Evolutionary conservation across 148 eudicot species (phyloP).

Genomic region (Silene uniflora): DNA sequence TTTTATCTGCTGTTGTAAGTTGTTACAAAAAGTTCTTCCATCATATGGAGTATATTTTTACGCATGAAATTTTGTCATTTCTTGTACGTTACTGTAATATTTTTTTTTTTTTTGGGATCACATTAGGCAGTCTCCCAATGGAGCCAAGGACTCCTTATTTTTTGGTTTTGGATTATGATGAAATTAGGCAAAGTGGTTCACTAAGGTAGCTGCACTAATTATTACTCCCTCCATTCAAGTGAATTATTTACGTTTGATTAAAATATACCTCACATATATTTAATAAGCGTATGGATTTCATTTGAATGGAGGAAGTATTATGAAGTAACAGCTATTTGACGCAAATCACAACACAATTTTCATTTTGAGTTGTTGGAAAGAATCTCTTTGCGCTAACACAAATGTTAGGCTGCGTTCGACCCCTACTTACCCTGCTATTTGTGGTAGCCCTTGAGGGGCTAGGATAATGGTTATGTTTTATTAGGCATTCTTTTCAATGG

Average conservation of each 20-base stretch:
- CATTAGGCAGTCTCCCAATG: neutral
- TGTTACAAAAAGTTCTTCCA: conserved; percentile 4
- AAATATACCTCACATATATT: too few species aligned
- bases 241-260: too few species aligned
- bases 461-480: too few species aligned
- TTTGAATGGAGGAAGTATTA: too few species aligned
- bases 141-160: neutral
- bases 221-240: too few species aligned
- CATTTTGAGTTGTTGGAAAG: neutral
- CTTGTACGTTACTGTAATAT: neutral
- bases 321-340: neutral
- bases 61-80: neutral
- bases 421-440: neutral
- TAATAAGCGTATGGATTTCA: too few species aligned
- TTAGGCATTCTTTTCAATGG: too few species aligned
- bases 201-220: too few species aligned
- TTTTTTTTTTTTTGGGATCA: neutral
- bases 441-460: neutral
- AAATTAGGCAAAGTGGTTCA: too few species aligned
- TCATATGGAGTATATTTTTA: neutral
- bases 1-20: conserved; percentile 70
- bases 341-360: neutral
- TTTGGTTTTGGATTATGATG: too few species aligned
- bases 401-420: neutral
- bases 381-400: neutral